Conservation (phyloP, 2,329 filamentous ascomycete species). For the Myriosclerotinia duriaeana region DNA sequence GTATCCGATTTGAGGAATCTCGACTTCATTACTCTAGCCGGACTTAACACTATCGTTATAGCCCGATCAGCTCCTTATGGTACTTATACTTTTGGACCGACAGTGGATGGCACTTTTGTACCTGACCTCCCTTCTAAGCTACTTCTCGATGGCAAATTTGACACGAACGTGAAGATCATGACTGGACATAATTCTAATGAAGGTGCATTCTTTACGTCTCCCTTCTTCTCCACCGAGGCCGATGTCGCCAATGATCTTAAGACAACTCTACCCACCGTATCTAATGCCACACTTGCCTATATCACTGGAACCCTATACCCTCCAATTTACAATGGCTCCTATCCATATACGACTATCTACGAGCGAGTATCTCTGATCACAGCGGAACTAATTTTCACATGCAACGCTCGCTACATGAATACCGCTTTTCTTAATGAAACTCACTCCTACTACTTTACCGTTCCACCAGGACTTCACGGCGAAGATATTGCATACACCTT, state of each 20-base stretch:
- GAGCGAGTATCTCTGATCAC: conserved; percentile 45
- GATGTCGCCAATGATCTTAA: conserved; percentile 22
- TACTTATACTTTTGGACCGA: conserved; percentile 46
- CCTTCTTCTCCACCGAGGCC: conserved; percentile 34
- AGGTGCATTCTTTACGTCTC: conserved; percentile 38
- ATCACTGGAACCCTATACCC: conserved; percentile 51
- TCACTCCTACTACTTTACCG: conserved; percentile 53
- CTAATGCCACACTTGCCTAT: conserved; percentile 36
- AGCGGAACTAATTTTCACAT: conserved; percentile 49
- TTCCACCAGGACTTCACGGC: conserved; percentile 54
- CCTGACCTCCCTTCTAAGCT: conserved; percentile 48
- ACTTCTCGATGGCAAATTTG: conserved; percentile 47
- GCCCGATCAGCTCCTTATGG: conserved; percentile 41
- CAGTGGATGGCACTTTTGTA: conserved; percentile 50
- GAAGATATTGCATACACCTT: conserved; percentile 54
- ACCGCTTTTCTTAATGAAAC: conserved; percentile 48
- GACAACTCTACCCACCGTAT: conserved; percentile 30
- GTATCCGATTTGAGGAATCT: conserved; percentile 19
- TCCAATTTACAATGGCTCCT: conserved; percentile 46
- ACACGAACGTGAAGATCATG: conserved; percentile 48
- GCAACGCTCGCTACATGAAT: conserved; percentile 53
- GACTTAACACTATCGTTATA: conserved; percentile 29
- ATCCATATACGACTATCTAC: conserved; percentile 48
- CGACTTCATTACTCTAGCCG: conserved; percentile 24
- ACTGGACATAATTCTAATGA: conserved; percentile 48